phyloP scores from a whole-genome alignment of 768 basidiomycete genomes.

The Gelatoporia subvermispora region DNA sequence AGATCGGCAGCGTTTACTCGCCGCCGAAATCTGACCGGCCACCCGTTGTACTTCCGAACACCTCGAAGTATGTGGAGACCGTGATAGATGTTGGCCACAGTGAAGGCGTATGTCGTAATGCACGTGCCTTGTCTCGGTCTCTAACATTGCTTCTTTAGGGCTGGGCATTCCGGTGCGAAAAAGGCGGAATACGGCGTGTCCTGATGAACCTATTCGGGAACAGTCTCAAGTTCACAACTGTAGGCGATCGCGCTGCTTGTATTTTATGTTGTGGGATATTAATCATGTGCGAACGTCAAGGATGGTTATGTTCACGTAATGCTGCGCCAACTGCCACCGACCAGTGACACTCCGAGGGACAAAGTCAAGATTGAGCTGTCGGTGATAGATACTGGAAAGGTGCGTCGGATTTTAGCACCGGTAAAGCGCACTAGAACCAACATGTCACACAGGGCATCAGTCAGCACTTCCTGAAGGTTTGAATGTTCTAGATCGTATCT shows the following conservation, averaged over 20 bases:
- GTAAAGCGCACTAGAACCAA: neutral
- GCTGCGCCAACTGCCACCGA: constrained; percentile 65
- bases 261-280: neutral
- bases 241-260: constrained; percentile 29
- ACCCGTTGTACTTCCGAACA: constrained; percentile 29
- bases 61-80: constrained; percentile 66
- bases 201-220: constrained; percentile 96
- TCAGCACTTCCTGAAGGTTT: constrained; percentile 84
- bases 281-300: constrained; percentile 30
- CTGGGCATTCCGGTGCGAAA: constrained; percentile 85
- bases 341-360: constrained; percentile 46
- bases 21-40: constrained; percentile 60
- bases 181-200: constrained; percentile 86
- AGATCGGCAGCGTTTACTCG: constrained; percentile 90
- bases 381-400: constrained; percentile 89
- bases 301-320: constrained; percentile 85
- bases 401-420: constrained; percentile 20
- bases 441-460: constrained; percentile 66
- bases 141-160: constrained; percentile 42
- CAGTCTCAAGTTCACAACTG: constrained; percentile 87
- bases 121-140: neutral
- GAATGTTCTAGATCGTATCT: neutral
- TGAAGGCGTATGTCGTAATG: constrained; percentile 44
- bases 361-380: constrained; percentile 76
- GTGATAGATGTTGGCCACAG: constrained; percentile 81